Evolutionary conservation across 2,329 filamentous ascomycete genomes (phyloP).

Genomic region (Arthrobotrys megalospora): DNA sequence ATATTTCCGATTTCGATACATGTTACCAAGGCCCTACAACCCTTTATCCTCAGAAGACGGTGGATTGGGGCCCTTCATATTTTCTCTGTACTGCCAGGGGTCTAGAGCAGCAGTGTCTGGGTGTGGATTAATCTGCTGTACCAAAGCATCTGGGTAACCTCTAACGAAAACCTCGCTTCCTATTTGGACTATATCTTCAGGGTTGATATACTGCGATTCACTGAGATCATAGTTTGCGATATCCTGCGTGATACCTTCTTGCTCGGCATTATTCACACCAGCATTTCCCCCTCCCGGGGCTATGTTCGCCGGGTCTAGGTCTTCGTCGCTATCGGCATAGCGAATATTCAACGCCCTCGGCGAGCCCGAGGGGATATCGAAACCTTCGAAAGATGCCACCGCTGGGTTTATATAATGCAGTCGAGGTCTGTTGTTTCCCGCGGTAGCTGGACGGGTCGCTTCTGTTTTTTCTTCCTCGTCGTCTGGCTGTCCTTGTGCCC

Average conservation of each 20-base stretch:
- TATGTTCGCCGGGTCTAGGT: not conserved
- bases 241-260: not conserved
- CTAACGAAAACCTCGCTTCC: not conserved
- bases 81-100: constrained; percentile 8
- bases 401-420: not conserved
- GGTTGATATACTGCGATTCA: not conserved
- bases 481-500: not conserved
- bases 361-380: not conserved
- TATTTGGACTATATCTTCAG: not conserved
- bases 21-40: not conserved
- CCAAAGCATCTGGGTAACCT: not conserved
- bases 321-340: constrained; percentile 24
- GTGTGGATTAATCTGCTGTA: constrained; percentile 17
- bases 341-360: not conserved
- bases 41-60: constrained; percentile 32
- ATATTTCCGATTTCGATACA: not conserved
- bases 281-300: not conserved
- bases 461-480: constrained; percentile 27
- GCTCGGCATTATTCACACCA: not conserved
- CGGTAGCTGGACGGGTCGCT: not conserved
- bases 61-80: not conserved
- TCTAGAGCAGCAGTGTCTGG: constrained; percentile 25
- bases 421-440: not conserved
- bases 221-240: constrained; percentile 3
- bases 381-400: not conserved